Base-by-base conservation (phyloP, 2,329 filamentous ascomycete genomes). In the Nigrospora oryzae region DNA sequence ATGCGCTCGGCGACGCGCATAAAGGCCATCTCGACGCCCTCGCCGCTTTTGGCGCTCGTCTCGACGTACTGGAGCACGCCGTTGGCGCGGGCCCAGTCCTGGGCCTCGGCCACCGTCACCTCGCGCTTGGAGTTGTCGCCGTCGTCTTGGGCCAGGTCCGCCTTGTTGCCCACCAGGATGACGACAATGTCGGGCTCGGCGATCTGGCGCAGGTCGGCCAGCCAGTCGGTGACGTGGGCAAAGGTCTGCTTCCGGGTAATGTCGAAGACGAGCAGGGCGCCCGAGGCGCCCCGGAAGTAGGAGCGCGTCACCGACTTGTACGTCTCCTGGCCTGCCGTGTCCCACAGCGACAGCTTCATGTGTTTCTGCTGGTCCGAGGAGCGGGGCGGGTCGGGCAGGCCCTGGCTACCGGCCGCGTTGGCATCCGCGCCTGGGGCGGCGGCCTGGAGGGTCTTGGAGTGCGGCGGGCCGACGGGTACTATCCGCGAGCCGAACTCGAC, bases 281-380 rank as follows among this genome's bases (percentile, higher is more conserved):
- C 77, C 23, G 74, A 78, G 14, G 77, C 77, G 56, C 89, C 90
- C 43, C 90, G 84, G 67, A 95, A 95, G 69, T 96, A 96, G 49
- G 86, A 93, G 44, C 91, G 77, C 10, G 91, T 97, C 47, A 97
- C 93, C 38, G 86, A 91, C 65, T 96, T 96, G 73, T 97, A 97
- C 12, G 89, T 95, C 70, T 97, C 91, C 65, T 97, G 91, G 23
- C 91, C 91, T 14, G 91, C 91, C 1, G 91, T 97, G 62, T 96
- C 91, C 91, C 91, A 97, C 11, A 97, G 73, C 38, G 83, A 89
- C 5, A 95, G 77, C 67, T 95, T 95, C 89, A 95, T 95, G 69
- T 91, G 84, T 58, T 81, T 83, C 63, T 84, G 80, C 30, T 66
- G 68, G 7, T 60, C 56, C 13, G 57, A 31, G 44, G 38, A 61